phyloP scores from a whole-genome alignment of 805 yeast genomes.

The Zygotorulaspora sp. region DNA sequence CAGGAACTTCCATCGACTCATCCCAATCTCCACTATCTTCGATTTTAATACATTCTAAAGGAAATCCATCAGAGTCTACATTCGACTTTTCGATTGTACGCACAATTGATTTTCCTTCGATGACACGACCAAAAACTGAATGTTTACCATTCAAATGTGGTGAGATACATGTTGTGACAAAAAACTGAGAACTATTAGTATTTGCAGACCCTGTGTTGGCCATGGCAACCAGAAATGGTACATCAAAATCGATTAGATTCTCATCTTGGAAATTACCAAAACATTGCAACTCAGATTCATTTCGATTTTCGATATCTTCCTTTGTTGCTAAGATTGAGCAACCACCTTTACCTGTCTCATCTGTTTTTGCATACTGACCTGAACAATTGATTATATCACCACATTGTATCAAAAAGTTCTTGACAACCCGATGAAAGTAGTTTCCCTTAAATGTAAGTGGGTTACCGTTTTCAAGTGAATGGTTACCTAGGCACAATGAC shows the following conservation, averaged over 20 bases:
- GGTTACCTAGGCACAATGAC: constrained; percentile 41
- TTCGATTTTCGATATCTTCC: constrained; percentile 16
- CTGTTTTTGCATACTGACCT: constrained; percentile 19
- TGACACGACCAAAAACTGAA: constrained; percentile 69
- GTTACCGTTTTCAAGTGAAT: constrained; percentile 20
- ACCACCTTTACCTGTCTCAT: constrained; percentile 43
- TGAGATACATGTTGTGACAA: constrained; percentile 62
- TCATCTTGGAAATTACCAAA: constrained; percentile 52
- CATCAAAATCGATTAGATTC: constrained; percentile 42
- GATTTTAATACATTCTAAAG: constrained; percentile 43
- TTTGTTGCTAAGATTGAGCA: constrained; percentile 39
- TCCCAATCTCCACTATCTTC: constrained; percentile 61
- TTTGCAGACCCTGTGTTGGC: constrained; percentile 50
- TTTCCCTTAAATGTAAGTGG: constrained; percentile 40
- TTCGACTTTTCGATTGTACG: constrained; percentile 56
- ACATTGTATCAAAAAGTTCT: constrained; percentile 66
- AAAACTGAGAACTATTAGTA: constrained; percentile 63
- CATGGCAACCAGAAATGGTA: constrained; percentile 54
- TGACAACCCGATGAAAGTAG: constrained; percentile 58
- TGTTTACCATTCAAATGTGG: constrained; percentile 76
- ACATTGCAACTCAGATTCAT: constrained; percentile 23
- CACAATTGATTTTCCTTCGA: constrained; percentile 62
- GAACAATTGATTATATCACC: constrained; percentile 53
- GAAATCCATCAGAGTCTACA: constrained; percentile 43
- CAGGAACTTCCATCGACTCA: constrained; percentile 49